These are phyloP conservation scores for Rhipidocladum racemiflorum DNA, from an alignment of 176 grass and related monocot genomes.

Conservation along the genomic window DNA sequence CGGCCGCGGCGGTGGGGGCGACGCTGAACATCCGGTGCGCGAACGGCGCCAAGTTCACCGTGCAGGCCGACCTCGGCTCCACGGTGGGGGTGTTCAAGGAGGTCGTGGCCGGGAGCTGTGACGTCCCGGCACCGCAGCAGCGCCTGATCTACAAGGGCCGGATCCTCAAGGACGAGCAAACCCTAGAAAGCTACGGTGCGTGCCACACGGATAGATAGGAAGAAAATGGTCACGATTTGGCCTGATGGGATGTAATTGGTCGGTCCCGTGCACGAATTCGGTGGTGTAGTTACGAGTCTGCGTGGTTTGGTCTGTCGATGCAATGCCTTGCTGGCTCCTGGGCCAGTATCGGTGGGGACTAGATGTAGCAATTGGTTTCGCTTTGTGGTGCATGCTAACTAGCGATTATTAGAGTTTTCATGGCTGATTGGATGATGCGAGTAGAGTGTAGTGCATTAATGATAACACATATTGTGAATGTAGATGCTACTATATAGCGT, in stretches of 20 bases:
- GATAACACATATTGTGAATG: background rate
- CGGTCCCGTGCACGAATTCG: background rate
- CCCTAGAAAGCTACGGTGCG: conserved; percentile 87
- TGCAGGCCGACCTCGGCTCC: conserved; percentile 50
- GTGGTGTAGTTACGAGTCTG: background rate
- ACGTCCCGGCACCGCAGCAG: conserved; percentile 87
- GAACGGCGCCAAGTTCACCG: conserved; percentile 77
- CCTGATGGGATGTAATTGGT: background rate
- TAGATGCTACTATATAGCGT: background rate
- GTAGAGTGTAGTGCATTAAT: background rate
- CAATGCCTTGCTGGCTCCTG: conserved; percentile 10
- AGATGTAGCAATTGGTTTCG: background rate
- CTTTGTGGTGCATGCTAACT: background rate
- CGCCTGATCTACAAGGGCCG: conserved; percentile 96
- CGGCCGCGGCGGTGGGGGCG: conserved; percentile 13
- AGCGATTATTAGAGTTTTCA: background rate
- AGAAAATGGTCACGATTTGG: background rate
- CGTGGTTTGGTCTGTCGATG: background rate
- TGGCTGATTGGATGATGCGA: background rate
- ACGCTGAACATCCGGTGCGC: conserved; percentile 71
- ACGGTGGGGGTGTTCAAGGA: conserved; percentile 71
- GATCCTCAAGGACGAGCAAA: conserved; percentile 94
- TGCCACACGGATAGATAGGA: background rate
- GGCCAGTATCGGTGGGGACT: background rate
- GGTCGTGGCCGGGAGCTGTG: conserved; percentile 59